A percentile compares a stretch with the other conserved stretches of the same genome.
These are phyloP conservation scores for Xylariaceae sp. DNA, from an alignment of 2,329 filamentous ascomycete species.

Conservation along the genomic window DNA sequence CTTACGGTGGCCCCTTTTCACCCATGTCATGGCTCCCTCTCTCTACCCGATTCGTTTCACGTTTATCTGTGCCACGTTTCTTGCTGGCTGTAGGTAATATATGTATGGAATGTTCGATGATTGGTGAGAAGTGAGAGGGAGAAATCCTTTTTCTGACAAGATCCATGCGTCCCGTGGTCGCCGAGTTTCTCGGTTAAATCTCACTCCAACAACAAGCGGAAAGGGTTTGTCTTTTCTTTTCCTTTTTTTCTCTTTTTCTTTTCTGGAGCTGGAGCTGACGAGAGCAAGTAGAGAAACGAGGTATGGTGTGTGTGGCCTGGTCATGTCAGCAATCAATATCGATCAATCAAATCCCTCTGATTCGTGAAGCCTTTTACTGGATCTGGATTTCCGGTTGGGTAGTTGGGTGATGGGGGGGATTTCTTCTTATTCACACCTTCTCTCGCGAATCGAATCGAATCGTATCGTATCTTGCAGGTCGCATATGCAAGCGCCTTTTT, in stretches of 20 bases:
- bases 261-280: neutral
- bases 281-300: neutral
- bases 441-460: neutral
- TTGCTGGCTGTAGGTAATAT: neutral
- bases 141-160: too few relatives aligned
- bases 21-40: neutral
- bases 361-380: too few relatives aligned
- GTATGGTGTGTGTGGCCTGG: too few relatives aligned
- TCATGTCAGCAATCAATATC: too few relatives aligned
- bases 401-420: conserved; percentile 7
- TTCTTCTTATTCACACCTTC: conserved; percentile 14
- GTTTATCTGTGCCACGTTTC: conserved; percentile 3
- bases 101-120: conserved; percentile 11
- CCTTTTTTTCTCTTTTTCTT: neutral
- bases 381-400: too few relatives aligned
- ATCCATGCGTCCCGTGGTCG: conserved; percentile 3
- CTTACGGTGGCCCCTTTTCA: neutral
- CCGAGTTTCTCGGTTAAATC: conserved; percentile 16
- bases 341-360: too few relatives aligned
- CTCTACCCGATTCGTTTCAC: conserved; percentile 7
- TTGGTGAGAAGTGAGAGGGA: neutral
- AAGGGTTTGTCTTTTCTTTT: neutral
- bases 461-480: conserved; percentile 8
- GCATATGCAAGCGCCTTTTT: neutral
- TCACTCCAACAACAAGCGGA: neutral